Conservation (phyloP, 352 stramenopile species). For the Pythium aquatile region DNA sequence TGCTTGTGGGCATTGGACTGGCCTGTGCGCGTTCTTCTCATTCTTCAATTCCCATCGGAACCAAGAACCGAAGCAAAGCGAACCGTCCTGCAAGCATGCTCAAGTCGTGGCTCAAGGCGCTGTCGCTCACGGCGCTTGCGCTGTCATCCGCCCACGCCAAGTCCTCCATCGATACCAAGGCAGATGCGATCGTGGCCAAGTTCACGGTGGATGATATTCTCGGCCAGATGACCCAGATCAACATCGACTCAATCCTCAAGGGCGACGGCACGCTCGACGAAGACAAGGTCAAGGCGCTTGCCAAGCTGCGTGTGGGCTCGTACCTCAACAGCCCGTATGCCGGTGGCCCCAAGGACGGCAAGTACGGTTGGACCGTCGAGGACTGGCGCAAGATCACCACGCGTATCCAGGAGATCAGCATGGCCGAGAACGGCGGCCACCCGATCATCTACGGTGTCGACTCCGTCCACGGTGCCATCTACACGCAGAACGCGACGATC, state of each 20-base stretch:
- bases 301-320: conserved; percentile 61
- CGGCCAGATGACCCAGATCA: conserved; percentile 85
- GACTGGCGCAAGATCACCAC: conserved; percentile 54
- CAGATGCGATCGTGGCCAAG: conserved; percentile 45
- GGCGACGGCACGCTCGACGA: conserved; percentile 43
- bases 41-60: conserved; percentile 28
- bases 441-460: conserved; percentile 73
- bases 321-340: conserved; percentile 58
- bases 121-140: conserved; percentile 33
- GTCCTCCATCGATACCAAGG: conserved; percentile 31
- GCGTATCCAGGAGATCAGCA: conserved; percentile 52
- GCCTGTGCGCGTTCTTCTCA: background rate
- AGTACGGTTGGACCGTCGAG: conserved; percentile 42
- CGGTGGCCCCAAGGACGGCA: conserved; percentile 26
- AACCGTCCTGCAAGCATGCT: conserved; percentile 25
- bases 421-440: conserved; percentile 38
- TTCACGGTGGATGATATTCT: conserved; percentile 57
- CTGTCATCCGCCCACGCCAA: conserved; percentile 25
- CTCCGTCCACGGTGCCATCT: conserved; percentile 72
- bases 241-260: conserved; percentile 59
- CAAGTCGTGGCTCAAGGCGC: conserved; percentile 33
- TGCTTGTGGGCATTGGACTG: no score
- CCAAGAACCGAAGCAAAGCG: conserved; percentile 1
- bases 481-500: conserved; percentile 53
- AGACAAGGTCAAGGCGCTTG: conserved; percentile 48